Conservation (phyloP, 78 protist species). For the Dictyostelium capitatum region DNA sequence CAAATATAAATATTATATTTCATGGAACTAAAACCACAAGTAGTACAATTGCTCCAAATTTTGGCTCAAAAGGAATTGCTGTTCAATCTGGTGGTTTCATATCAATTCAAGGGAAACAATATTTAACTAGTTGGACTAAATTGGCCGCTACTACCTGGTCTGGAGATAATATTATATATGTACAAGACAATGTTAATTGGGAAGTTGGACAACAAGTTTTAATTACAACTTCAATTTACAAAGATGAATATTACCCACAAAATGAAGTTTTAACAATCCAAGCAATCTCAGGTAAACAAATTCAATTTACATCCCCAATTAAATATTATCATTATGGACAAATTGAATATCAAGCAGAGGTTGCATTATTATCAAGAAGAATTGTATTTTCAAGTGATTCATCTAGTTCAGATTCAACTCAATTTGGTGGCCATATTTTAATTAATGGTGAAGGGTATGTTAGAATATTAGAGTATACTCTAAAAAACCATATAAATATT, state of each 20-base stretch:
- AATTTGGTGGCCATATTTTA: slow-evolving; percentile 73
- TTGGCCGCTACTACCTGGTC: slow-evolving; percentile 65
- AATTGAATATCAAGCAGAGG: slow-evolving; percentile 88
- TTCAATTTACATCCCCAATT: slow-evolving; percentile 43
- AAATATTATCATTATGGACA: slow-evolving; percentile 76
- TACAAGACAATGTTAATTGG: slow-evolving; percentile 84
- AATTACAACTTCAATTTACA: slow-evolving; percentile 71
- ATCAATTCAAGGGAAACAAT: slow-evolving; percentile 75
- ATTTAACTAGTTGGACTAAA: slow-evolving; percentile 83
- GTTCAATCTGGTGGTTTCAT: slow-evolving; percentile 49
- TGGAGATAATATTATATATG: neutral
- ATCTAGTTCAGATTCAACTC: slow-evolving; percentile 1
- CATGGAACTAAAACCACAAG: slow-evolving; percentile 23
- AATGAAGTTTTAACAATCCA: slow-evolving; percentile 80
- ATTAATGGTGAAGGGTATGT: slow-evolving; percentile 62
- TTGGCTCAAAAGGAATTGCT: slow-evolving; percentile 81
- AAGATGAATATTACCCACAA: slow-evolving; percentile 47
- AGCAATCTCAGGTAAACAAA: slow-evolving; percentile 28
- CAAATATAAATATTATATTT: slow-evolving; percentile 31
- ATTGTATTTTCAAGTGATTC: slow-evolving; percentile 66
- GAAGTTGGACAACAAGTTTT: slow-evolving; percentile 81
- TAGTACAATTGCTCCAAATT: slow-evolving; percentile 35
- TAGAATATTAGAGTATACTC: too few relatives aligned
- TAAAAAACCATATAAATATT: too few relatives aligned
- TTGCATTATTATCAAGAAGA: slow-evolving; percentile 71